These are phyloP conservation scores for Drosera capensis DNA, from an alignment of 148 eudicot species.

Conservation along the genomic window DNA sequence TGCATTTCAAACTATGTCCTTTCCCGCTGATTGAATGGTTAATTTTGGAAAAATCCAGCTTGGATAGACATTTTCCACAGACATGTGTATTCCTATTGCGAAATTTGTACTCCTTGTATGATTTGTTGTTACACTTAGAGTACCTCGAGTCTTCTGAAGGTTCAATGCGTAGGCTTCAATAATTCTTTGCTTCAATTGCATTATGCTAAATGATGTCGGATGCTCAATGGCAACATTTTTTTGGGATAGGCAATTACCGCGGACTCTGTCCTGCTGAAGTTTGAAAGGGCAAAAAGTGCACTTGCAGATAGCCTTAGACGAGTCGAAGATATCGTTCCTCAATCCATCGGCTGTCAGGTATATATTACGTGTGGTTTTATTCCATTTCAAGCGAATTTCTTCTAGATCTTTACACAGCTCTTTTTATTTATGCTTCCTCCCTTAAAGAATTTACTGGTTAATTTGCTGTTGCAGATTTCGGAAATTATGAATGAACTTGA, in stretches of 20 bases:
- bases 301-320: constrained; percentile 68
- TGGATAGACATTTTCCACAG: no score
- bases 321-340: constrained; percentile 87
- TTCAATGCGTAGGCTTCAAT: neutral
- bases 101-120: no score
- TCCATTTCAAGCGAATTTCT: neutral
- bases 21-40: no score
- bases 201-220: no score
- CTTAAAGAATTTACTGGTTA: neutral
- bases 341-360: constrained; percentile 82
- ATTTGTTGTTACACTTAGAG: no score
- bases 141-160: neutral
- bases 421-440: neutral
- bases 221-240: constrained; percentile 8
- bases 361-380: constrained; percentile 3
- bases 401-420: neutral
- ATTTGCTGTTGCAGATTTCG: constrained; percentile 38
- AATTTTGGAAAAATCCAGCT: no score
- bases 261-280: constrained; percentile 73
- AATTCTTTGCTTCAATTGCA: neutral
- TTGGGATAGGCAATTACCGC: constrained; percentile 83
- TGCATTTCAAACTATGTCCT: neutral
- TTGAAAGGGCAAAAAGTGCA: constrained; percentile 76
- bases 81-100: no score
- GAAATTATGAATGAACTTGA: constrained; percentile 53